phyloP scores from a whole-genome alignment of 148 eudicot genomes.

The Fagopyrum tataricum region DNA sequence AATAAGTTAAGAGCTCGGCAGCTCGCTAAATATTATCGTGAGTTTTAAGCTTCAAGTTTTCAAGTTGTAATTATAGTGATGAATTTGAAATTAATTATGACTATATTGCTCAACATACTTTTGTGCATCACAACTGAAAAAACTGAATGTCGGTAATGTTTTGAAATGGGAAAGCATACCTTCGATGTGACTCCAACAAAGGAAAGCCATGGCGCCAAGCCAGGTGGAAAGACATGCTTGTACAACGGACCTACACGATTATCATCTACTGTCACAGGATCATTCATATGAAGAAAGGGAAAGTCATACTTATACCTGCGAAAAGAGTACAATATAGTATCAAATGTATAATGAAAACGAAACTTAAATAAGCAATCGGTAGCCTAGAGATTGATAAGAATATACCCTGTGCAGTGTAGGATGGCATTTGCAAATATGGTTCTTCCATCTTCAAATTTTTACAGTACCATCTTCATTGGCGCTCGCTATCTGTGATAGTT shows the following conservation, averaged over 20 bases:
- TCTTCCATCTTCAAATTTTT: slow-evolving; percentile 30
- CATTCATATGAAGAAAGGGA: slow-evolving; percentile 34
- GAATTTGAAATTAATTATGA: too few relatives aligned
- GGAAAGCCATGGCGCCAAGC: slow-evolving; percentile 26
- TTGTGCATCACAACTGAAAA: not conserved
- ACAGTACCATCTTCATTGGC: slow-evolving; percentile 30
- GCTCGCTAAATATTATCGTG: too few relatives aligned
- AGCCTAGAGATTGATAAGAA: not conserved
- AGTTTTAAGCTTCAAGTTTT: too few relatives aligned
- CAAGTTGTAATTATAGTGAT: too few relatives aligned
- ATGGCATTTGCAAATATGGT: slow-evolving; percentile 27
- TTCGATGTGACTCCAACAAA: slow-evolving; percentile 27
- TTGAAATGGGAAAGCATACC: not conserved
- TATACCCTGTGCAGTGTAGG: slow-evolving; percentile 44
- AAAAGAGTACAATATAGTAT: not conserved
- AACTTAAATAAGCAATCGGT: not conserved
- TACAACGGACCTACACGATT: slow-evolving; percentile 42
- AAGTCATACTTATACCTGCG: slow-evolving; percentile 27
- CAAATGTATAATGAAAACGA: not conserved
- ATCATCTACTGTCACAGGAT: slow-evolving; percentile 29
- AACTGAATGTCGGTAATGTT: slow-evolving; percentile 9
- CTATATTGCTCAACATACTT: too few relatives aligned
- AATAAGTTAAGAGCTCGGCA: not conserved
- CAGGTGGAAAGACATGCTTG: slow-evolving; percentile 43
- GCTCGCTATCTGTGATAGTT: slow-evolving; percentile 17